These are phyloP conservation scores for Penicillium digitatum DNA, from an alignment of 2,329 filamentous ascomycete genomes.

Conservation along the genomic window DNA sequence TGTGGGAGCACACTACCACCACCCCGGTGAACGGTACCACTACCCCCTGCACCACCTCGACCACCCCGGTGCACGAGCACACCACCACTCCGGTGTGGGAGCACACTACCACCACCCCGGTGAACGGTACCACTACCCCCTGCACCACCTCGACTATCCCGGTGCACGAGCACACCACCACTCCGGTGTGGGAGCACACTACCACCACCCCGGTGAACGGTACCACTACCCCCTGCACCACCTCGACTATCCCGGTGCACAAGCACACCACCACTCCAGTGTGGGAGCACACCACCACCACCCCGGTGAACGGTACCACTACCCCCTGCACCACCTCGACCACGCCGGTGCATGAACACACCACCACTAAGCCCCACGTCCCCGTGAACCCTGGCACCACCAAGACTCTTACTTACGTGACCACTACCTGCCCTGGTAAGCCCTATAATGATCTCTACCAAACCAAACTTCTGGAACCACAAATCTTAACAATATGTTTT, in stretches of 20 bases:
- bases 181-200: not conserved
- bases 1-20: slow-evolving; percentile 1
- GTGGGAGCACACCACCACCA: not conserved
- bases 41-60: slow-evolving; percentile 12
- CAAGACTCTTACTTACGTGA: slow-evolving; percentile 33
- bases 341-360: not conserved
- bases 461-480: not conserved
- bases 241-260: not conserved
- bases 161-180: not conserved
- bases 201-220: not conserved
- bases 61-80: not conserved
- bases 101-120: not conserved
- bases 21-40: not conserved
- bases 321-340: slow-evolving; percentile 12
- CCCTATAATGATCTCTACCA: not conserved
- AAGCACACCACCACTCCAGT: not conserved
- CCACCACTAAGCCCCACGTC: slow-evolving; percentile 16
- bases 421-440: slow-evolving; percentile 36
- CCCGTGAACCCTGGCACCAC: slow-evolving; percentile 21
- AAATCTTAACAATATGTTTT: slow-evolving; percentile 4
- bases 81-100: not conserved
- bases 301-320: not conserved
- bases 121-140: slow-evolving; percentile 7
- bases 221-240: slow-evolving; percentile 11
- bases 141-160: slow-evolving; percentile 7